These are phyloP conservation scores for Metschnikowia vanudenii DNA, from an alignment of 805 yeast species.

Conservation along the genomic window DNA sequence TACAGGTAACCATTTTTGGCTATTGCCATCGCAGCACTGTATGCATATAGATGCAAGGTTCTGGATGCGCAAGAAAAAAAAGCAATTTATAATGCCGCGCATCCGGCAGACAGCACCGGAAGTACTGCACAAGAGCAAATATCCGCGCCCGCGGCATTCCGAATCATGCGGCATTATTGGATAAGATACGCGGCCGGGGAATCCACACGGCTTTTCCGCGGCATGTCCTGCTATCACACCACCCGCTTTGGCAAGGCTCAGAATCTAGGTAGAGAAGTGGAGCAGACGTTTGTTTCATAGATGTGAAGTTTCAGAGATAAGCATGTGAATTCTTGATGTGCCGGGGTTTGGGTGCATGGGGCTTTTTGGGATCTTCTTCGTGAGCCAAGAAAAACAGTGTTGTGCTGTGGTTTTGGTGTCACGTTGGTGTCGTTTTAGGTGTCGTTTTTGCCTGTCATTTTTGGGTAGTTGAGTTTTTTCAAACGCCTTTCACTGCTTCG, in stretches of 20 bases:
- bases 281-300: no score
- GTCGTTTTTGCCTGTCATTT: background rate
- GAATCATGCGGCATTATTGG: conserved; percentile 3
- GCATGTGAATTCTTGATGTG: no score
- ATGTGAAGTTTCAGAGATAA: no score
- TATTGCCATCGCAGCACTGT: conserved; percentile 4
- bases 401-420: no score
- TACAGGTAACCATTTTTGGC: conserved; percentile 1
- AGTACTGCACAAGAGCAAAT: no score
- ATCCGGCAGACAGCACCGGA: background rate
- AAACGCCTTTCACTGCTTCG: background rate
- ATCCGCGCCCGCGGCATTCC: background rate
- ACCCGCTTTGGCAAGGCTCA: no score
- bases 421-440: background rate
- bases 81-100: background rate
- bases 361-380: no score
- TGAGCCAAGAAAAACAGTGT: no score
- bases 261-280: no score
- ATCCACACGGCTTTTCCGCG: conserved; percentile 7
- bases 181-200: conserved; percentile 6
- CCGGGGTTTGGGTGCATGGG: no score
- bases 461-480: background rate
- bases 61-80: background rate
- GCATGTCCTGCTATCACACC: background rate
- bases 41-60: conserved; percentile 1